Evolutionary conservation across 768 basidiomycete species (phyloP), one percentile per base, ranked within the genome.

Genomic region (Mycena galopus): DNA sequence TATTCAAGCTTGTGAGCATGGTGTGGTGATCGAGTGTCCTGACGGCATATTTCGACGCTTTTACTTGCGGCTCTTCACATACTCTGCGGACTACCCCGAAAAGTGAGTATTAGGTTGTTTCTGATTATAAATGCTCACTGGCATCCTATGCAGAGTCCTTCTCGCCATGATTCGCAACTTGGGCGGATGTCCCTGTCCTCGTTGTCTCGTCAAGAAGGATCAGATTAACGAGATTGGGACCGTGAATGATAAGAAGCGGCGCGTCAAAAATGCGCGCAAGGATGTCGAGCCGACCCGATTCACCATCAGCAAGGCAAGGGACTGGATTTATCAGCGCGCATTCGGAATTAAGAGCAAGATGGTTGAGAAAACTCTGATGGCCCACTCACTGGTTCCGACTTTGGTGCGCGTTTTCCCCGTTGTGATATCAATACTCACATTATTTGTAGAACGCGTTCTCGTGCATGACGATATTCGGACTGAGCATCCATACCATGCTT

Each of bases 201-300:
- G 76, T 10, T 81, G 79, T 63, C 42, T 77, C 3, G 69, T 78
- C 16, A 44, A 59, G 2, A 80, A 79, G 61, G 47, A 61, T 0
- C 6, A 79, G 0, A 76, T 85, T 21, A 42, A 65, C 16, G 58
- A 75, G 8, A 33, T 86, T 21, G 85, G 84, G 0, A 72, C 67
- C 8, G 37, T 62, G 19, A 50, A 58, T 4, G 74, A 75, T 35
- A 9, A 71, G 47, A 58, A 58, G 29, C 3, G 4, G 29, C 72
- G 14, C 11, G 17, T 21, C 27, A 27, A 27, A 19, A 9, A 33
- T 2, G 30, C 17, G 4, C 56, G 47, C 7, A 6, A 23, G 3
- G 42, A 44, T 21, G 17, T 5, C 42, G 10, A 10, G n/a, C n/a
- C n/a, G n/a, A n/a, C n/a, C n/a, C n/a, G n/a, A n/a, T n/a, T n/a